A percentile compares a stretch with the other conserved stretches of the same genome.
These are phyloP conservation scores for Wickerhamomyces ciferrii DNA, from an alignment of 805 yeast genomes.

Conservation along the genomic window DNA sequence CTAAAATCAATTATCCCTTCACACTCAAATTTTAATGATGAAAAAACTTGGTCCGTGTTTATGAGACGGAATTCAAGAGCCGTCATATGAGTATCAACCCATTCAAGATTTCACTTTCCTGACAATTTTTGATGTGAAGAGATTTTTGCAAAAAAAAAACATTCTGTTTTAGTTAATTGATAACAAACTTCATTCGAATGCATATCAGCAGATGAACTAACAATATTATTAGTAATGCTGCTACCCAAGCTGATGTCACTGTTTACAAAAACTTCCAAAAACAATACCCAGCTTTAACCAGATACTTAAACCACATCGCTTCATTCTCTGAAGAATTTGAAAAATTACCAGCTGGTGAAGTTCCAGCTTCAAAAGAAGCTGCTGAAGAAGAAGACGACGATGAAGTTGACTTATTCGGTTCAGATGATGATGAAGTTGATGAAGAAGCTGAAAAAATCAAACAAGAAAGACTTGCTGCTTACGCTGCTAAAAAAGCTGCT, in stretches of 20 bases:
- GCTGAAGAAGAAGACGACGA: constrained; percentile 79
- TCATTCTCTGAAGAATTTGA: constrained; percentile 84
- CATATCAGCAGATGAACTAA: too few relatives aligned
- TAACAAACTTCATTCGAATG: too few relatives aligned
- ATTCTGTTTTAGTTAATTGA: too few relatives aligned
- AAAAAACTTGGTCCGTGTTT: constrained; percentile 91
- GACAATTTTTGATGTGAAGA: constrained; percentile 12
- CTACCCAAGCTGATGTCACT: constrained; percentile 93
- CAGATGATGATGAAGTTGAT: constrained; percentile 87
- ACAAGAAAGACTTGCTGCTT: constrained; percentile 96
- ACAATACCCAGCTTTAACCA: constrained; percentile 88
- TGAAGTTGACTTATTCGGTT: constrained; percentile 91
- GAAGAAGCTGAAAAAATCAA: constrained; percentile 96
- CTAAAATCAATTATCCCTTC: not conserved
- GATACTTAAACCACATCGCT: constrained; percentile 99
- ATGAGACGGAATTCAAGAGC: constrained; percentile 95
- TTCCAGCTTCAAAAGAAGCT: constrained; percentile 38
- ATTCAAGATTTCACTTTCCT: constrained; percentile 37
- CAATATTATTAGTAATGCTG: constrained; percentile 56
- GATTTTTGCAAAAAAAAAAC: too few relatives aligned
- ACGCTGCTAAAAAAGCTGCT: constrained; percentile 96
- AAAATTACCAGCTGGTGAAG: constrained; percentile 70
- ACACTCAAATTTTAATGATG: constrained; percentile 43
- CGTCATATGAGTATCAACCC: constrained; percentile 87
- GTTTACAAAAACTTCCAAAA: constrained; percentile 92